Evolutionary conservation across 768 basidiomycete genomes (phyloP).

Genomic region (Lepiota subincarnata): DNA sequence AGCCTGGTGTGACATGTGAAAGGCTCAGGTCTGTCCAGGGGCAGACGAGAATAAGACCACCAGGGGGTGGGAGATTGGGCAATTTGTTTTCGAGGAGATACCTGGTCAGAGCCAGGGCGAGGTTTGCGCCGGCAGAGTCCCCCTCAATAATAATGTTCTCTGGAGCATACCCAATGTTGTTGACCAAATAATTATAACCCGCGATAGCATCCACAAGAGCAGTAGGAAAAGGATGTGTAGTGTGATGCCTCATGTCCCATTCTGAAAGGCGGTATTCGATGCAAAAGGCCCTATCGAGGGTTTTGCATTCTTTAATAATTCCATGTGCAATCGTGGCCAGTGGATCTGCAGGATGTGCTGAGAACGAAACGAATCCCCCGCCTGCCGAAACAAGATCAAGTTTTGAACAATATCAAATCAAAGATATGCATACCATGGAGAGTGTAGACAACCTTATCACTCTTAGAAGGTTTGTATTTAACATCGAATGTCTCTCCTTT

Average conservation of each 20-base stretch:
- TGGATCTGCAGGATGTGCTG: too few species aligned
- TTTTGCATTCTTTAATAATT: too few species aligned
- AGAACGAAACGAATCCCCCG: too few species aligned
- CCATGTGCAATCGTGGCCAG: too few species aligned
- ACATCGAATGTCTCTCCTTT: too few species aligned
- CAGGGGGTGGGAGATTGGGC: slow-evolving; percentile 34
- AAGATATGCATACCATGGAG: too few species aligned
- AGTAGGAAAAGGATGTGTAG: slow-evolving; percentile 47
- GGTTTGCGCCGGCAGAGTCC: slow-evolving; percentile 76
- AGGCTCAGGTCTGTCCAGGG: slow-evolving; percentile 50
- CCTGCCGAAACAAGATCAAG: too few species aligned
- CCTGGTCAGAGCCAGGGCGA: slow-evolving; percentile 56
- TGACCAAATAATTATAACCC: slow-evolving; percentile 67
- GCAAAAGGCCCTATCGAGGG: slow-evolving; percentile 29
- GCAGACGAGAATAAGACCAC: slow-evolving; percentile 47
- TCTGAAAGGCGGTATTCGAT: slow-evolving; percentile 71
- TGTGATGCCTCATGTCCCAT: slow-evolving; percentile 37
- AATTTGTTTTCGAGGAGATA: slow-evolving; percentile 52
- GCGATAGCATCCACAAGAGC: slow-evolving; percentile 71
- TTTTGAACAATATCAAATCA: too few species aligned
- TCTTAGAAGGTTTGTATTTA: too few species aligned
- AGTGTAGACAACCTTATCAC: too few species aligned
- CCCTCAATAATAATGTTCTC: slow-evolving; percentile 64
- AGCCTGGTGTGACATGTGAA: slow-evolving; percentile 33
- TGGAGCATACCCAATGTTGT: slow-evolving; percentile 49